Evolutionary conservation across 2,329 filamentous ascomycete species (phyloP).

Genomic region (Fusarium hostae): DNA sequence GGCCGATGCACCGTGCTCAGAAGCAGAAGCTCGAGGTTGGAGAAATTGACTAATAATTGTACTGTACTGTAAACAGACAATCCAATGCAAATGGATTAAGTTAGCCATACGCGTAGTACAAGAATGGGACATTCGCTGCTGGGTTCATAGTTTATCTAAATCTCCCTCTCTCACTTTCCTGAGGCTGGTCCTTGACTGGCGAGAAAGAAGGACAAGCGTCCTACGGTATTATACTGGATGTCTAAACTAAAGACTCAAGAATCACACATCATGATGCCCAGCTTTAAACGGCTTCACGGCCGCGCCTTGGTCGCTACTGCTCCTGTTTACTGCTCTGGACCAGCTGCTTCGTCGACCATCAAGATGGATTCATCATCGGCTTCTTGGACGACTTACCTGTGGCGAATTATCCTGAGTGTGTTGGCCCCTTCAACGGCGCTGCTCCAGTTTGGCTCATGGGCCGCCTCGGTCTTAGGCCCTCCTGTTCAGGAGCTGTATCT

Average conservation of each 20-base stretch:
- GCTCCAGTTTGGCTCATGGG: constrained; percentile 40
- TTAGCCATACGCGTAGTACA: constrained; percentile 30
- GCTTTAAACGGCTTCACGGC: constrained; percentile 38
- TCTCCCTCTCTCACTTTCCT: constrained; percentile 9
- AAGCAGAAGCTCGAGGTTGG: constrained; percentile 24
- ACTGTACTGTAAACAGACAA: constrained; percentile 27
- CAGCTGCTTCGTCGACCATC: constrained; percentile 31
- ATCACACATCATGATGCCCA: constrained; percentile 40
- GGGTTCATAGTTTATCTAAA: background rate
- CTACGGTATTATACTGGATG: background rate
- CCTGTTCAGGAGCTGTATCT: constrained; percentile 39
- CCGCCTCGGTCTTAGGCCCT: constrained; percentile 42
- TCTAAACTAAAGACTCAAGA: constrained; percentile 15
- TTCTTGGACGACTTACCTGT: constrained; percentile 38
- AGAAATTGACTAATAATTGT: constrained; percentile 43
- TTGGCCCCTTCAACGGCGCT: constrained; percentile 40
- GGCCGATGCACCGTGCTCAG: constrained; percentile 46
- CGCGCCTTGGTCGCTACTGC: constrained; percentile 19
- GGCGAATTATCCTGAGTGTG: constrained; percentile 38
- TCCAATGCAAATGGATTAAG: constrained; percentile 36
- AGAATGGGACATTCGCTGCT: constrained; percentile 17
- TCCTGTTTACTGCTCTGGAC: constrained; percentile 25
- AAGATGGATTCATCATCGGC: constrained; percentile 35
- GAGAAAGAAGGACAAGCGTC: constrained; percentile 25
- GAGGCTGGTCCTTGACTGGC: constrained; percentile 35